Conservation (phyloP, 2,329 filamentous ascomycete species). For the Sclerotinia borealis region DNA sequence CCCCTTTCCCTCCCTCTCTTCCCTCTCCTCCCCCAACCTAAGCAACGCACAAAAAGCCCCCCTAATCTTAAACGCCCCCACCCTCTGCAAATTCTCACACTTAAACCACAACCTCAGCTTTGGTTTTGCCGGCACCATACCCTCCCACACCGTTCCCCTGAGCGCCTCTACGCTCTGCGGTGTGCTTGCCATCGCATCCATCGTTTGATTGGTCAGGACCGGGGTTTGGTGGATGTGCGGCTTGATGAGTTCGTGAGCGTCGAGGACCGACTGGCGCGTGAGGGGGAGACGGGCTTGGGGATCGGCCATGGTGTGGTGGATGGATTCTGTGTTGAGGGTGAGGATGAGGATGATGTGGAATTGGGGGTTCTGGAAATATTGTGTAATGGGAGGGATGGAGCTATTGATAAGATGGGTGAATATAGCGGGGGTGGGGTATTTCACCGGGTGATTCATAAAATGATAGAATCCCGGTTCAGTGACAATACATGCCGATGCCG, state of each 20-base stretch:
- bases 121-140: constrained; percentile 53
- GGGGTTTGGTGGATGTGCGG: constrained; percentile 77
- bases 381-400: background rate
- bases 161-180: constrained; percentile 52
- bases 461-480: background rate
- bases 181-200: constrained; percentile 68
- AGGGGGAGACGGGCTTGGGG: constrained; percentile 54
- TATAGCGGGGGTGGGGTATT: constrained; percentile 1
- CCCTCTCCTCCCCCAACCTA: constrained; percentile 57
- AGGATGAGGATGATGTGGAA: background rate
- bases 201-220: constrained; percentile 70
- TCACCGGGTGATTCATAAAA: background rate
- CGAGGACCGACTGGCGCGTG: constrained; percentile 63
- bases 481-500: constrained; percentile 1
- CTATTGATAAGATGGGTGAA: background rate
- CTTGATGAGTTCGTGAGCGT: constrained; percentile 67
- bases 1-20: constrained; percentile 55
- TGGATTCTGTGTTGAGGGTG: background rate
- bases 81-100: constrained; percentile 85
- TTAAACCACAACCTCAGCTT: constrained; percentile 81
- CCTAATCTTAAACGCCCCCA: constrained; percentile 88
- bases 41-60: constrained; percentile 85
- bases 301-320: constrained; percentile 43
- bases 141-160: constrained; percentile 50
- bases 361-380: background rate